phyloP scores from a whole-genome alignment of 768 basidiomycete genomes.

The Pulveroboletus ravenelii region DNA sequence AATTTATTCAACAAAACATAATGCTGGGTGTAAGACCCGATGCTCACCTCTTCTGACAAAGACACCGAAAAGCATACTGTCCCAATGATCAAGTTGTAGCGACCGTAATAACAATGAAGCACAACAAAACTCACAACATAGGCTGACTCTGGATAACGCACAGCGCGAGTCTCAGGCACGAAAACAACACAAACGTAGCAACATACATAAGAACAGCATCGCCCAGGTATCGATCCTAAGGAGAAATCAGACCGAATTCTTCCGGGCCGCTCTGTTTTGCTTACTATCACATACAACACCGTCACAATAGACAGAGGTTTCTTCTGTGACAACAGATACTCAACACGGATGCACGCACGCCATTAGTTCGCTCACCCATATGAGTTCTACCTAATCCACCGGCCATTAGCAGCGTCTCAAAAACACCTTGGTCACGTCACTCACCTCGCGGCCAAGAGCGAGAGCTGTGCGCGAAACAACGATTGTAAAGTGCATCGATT shows the following conservation, averaged over 20 bases:
- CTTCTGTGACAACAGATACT: constrained; percentile 15
- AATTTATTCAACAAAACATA: constrained; percentile 1
- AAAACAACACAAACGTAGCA: background rate
- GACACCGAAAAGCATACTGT: constrained; percentile 21
- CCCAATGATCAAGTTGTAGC: background rate
- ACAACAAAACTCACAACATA: constrained; percentile 16
- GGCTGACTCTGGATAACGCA: constrained; percentile 10
- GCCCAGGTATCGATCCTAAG: constrained; percentile 29
- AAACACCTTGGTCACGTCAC: background rate
- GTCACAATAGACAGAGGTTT: constrained; percentile 24
- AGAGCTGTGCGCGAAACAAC: constrained; percentile 14
- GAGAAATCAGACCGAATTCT: background rate
- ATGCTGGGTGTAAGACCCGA: background rate
- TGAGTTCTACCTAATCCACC: constrained; percentile 23
- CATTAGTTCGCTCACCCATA: constrained; percentile 23
- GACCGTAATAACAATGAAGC: background rate
- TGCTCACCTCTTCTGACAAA: constrained; percentile 17
- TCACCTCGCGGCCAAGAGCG: constrained; percentile 25
- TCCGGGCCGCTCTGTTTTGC: background rate
- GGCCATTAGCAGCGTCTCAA: background rate
- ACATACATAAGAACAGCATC: constrained; percentile 29
- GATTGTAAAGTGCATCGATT: background rate
- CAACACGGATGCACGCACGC: background rate
- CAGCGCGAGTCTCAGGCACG: constrained; percentile 2
- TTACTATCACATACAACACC: constrained; percentile 24